Evolutionary conservation across 2,329 filamentous ascomycete genomes (phyloP).

Genomic region (Tolypocladium tropicale): DNA sequence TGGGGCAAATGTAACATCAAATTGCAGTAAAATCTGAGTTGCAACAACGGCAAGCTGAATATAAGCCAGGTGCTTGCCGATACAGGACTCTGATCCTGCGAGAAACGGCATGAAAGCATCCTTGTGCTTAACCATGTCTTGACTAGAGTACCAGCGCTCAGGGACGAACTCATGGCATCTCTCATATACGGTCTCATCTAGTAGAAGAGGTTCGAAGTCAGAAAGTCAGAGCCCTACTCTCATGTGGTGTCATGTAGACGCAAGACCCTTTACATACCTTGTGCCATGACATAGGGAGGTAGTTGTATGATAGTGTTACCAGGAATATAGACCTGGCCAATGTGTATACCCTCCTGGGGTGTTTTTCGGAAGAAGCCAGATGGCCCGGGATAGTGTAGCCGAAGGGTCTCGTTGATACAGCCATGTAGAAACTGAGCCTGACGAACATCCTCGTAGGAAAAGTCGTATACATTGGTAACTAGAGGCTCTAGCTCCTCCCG

Average conservation of each 20-base stretch:
- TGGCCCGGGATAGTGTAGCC: slow-evolving; percentile 1
- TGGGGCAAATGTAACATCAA: background rate
- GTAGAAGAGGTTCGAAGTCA: background rate
- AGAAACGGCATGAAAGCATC: slow-evolving; percentile 1
- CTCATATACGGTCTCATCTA: slow-evolving; percentile 1
- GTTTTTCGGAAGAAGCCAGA: slow-evolving; percentile 16
- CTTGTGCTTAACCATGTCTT: slow-evolving; percentile 1
- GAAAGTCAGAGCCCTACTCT: too few species aligned
- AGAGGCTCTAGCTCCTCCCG: background rate
- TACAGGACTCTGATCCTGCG: slow-evolving; percentile 1
- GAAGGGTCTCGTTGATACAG: slow-evolving; percentile 2
- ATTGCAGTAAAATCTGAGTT: background rate
- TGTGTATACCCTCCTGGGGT: slow-evolving; percentile 21
- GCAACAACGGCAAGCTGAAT: background rate
- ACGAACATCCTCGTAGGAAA: background rate
- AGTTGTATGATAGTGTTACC: slow-evolving; percentile 18
- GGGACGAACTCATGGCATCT: background rate
- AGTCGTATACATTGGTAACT: background rate
- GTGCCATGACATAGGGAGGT: slow-evolving; percentile 13
- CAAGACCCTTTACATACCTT: slow-evolving; percentile 1
- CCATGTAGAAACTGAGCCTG: background rate
- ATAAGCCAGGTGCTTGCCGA: background rate
- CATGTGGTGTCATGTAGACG: background rate
- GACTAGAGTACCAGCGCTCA: background rate
- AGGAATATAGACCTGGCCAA: slow-evolving; percentile 18